Percentiles rank a stretch among this genome's conserved stretches.
Evolutionary conservation across 495 filamentous ascomycete genomes (phyloP).

Genomic region (Annulohypoxylon moriforme): DNA sequence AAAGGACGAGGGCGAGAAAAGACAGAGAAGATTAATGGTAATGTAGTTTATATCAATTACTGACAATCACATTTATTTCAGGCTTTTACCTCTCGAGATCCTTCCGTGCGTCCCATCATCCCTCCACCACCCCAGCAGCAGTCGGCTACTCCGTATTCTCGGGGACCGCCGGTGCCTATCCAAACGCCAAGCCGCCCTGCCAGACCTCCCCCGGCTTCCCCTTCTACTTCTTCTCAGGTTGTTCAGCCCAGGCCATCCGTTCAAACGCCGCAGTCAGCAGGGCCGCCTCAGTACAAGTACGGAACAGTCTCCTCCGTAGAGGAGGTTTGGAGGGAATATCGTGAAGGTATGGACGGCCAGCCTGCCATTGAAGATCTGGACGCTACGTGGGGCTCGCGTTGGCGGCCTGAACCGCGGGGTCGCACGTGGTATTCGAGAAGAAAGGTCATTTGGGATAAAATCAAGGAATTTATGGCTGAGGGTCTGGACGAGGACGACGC

Average conservation of each 20-base stretch:
- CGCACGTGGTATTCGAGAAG: conserved; percentile 52
- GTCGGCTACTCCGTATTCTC: conserved; percentile 38
- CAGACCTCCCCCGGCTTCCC: conserved; percentile 42
- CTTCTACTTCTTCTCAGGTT: conserved; percentile 34
- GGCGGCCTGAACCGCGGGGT: conserved; percentile 50
- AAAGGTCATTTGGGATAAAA: conserved; percentile 53
- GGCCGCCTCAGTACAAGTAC: conserved; percentile 49
- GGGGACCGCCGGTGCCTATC: conserved; percentile 41
- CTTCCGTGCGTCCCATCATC: conserved; percentile 39
- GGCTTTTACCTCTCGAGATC: conserved; percentile 44
- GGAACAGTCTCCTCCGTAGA: conserved; percentile 48
- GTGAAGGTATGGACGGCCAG: conserved; percentile 49
- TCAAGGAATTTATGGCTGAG: conserved; percentile 48
- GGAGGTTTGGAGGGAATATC: conserved; percentile 52
- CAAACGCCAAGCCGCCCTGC: conserved; percentile 46
- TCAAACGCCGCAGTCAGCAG: conserved; percentile 39
- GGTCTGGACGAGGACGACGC: conserved; percentile 49
- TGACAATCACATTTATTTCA: conserved; percentile 29
- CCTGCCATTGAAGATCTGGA: conserved; percentile 50
- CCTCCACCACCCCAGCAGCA: conserved; percentile 45
- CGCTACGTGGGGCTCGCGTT: conserved; percentile 48
- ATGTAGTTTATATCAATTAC: conserved; percentile 17
- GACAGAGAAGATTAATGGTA: background rate
- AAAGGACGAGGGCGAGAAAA: too few species aligned
- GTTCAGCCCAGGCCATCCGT: conserved; percentile 33